phyloP scores from a whole-genome alignment of 169 alveolate species.

The Eimeria acervulina region DNA sequence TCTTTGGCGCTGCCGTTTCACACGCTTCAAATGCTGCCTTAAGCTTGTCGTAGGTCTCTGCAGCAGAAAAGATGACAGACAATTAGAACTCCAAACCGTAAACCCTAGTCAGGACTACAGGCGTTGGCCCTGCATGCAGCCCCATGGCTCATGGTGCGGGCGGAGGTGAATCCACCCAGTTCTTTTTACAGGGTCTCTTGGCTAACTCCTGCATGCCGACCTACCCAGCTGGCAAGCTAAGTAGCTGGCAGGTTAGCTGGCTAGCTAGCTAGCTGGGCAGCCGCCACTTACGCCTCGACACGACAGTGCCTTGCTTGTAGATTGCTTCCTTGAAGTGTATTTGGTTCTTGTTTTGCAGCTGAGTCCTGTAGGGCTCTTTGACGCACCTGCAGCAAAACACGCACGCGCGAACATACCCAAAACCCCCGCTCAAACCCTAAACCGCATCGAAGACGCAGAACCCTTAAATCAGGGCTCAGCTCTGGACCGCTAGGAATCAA shows the following conservation, averaged over 20 bases:
- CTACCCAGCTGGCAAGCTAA: background rate
- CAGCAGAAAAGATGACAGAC: background rate
- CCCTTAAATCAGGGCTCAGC: background rate
- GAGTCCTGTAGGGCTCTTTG: slow-evolving; percentile 82
- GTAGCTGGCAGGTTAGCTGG: no score
- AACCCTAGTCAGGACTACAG: background rate
- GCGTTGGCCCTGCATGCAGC: background rate
- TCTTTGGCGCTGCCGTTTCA: slow-evolving; percentile 43
- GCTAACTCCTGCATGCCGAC: background rate
- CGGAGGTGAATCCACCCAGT: background rate
- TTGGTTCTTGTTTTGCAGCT: slow-evolving; percentile 76
- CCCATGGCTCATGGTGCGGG: background rate
- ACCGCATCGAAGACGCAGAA: background rate
- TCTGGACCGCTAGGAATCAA: background rate
- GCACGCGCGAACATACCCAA: background rate
- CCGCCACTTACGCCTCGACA: slow-evolving; percentile 70
- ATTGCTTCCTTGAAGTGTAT: slow-evolving; percentile 76
- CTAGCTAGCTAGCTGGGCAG: background rate
- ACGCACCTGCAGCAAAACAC: slow-evolving; percentile 65
- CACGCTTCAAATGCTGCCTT: slow-evolving; percentile 81
- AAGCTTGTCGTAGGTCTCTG: slow-evolving; percentile 82
- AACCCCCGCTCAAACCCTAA: background rate
- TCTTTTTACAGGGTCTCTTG: background rate
- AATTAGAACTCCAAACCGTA: background rate
- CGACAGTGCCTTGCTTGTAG: slow-evolving; percentile 77